Percentiles rank a stretch among this genome's conserved stretches.
phyloP scores from a whole-genome alignment of 169 alveolate species.

The Condylostoma magnum region DNA sequence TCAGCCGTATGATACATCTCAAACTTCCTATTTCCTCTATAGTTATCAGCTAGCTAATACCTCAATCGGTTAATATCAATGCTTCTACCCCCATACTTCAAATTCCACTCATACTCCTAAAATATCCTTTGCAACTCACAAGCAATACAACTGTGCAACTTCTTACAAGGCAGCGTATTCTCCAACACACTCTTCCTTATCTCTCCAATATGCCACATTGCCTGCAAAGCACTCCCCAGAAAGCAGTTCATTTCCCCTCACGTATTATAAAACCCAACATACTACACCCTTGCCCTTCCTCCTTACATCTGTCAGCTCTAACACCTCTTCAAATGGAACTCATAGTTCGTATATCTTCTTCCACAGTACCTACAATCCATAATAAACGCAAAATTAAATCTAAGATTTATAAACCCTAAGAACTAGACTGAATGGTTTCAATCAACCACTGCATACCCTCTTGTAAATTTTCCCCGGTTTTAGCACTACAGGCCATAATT shows the following conservation, averaged over 20 bases:
- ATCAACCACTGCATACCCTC: constrained; percentile 89
- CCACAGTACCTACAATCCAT: no score
- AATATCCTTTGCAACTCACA: constrained; percentile 9
- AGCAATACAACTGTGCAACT: background rate
- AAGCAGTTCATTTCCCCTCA: constrained; percentile 56
- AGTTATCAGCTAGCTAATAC: constrained; percentile 3
- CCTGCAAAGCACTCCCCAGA: constrained; percentile 50
- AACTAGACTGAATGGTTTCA: constrained; percentile 27
- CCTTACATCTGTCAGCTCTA: no score
- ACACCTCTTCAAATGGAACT: no score
- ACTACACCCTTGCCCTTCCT: no score
- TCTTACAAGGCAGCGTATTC: background rate
- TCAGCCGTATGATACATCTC: constrained; percentile 2
- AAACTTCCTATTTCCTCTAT: background rate
- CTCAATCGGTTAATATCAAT: background rate
- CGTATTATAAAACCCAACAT: no score
- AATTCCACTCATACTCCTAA: background rate
- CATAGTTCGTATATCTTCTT: no score
- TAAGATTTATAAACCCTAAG: no score
- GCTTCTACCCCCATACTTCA: background rate
- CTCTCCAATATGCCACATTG: constrained; percentile 52
- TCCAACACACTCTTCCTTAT: constrained; percentile 24
- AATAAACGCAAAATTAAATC: no score
- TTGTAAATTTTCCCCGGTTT: constrained; percentile 86
- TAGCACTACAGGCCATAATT: constrained; percentile 90